Evolutionary conservation across 805 yeast genomes (phyloP), one percentile per base, ranked within the genome.

Genomic region (Saccharomycopsis oosterbeekiorum): DNA sequence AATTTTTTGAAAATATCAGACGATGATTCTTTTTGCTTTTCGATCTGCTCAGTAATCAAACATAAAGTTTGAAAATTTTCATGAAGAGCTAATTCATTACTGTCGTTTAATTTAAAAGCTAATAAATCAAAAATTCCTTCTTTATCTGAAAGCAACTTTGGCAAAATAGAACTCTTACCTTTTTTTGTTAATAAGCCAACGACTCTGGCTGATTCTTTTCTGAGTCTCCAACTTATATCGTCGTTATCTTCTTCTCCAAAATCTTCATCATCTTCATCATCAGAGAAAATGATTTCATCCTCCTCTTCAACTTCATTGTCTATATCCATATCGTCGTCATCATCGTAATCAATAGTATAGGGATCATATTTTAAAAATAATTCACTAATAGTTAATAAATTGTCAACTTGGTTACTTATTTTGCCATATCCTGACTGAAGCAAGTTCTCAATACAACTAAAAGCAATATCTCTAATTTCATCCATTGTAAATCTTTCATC

Each of bases 181-280:
- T 55, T 39, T 15, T 11, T 42, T 1, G 50, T 41, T 8, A 63
- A n/a, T 50, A 50, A 17, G 4, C 64, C 62, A 8, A 61, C 19
- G 4, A 63, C 21, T 19, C 41, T 36, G 12, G 65, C 64, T 14
- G 62, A 36, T 39, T 57, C 39, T 40, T 61, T 63, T 53, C 65
- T 56, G 17, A 63, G 39, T 34, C 62, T 34, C 62, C 62, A 63
- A 55, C 64, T 61, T 11, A 62, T 51, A 42, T 60, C 65, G 24
- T 60, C 64, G 37, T 60, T 54, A 17, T 34, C 59, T 9, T 55
- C 62, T 9, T 57, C 61, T 41, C 54, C 63, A 47, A 47, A 47
- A 19, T 62, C 61, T 12, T 50, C 55, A 39, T 60, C 37, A 4
- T 51, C 56, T 15, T 58, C 58, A 24, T 59, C 63, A 41, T 61